Conservation (phyloP, 177 flowering plant species). For the Vitis hybrid region DNA sequence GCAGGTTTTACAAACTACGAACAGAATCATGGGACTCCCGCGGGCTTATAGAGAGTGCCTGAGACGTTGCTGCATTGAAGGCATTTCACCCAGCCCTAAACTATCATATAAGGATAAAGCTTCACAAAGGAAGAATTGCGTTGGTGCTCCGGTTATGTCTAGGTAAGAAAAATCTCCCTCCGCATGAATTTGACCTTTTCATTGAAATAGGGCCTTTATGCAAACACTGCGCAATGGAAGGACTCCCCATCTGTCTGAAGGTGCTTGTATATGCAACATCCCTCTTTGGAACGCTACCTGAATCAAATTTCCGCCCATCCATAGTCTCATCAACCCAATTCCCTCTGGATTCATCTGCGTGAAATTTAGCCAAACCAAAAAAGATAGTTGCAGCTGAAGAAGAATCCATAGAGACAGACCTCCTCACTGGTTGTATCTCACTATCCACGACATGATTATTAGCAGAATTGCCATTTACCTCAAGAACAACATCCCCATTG, state of each 20-base stretch:
- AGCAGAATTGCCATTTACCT: not conserved
- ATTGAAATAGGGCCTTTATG: slow-evolving; percentile 15
- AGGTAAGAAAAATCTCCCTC: slow-evolving; percentile 17
- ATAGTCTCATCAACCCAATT: not conserved
- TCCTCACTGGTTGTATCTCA: slow-evolving; percentile 3
- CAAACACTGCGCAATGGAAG: slow-evolving; percentile 10
- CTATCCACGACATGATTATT: not conserved
- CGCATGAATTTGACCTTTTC: slow-evolving; percentile 23
- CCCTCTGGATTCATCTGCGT: slow-evolving; percentile 3
- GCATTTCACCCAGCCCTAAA: no score
- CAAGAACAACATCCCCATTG: slow-evolving; percentile 6
- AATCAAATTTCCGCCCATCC: not conserved
- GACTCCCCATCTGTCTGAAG: not conserved
- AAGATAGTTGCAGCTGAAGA: not conserved
- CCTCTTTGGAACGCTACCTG: not conserved
- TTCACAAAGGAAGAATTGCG: slow-evolving; percentile 14
- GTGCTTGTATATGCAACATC: slow-evolving; percentile 1
- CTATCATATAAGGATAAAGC: not conserved
- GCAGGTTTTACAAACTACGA: no score
- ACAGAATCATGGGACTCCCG: not conserved
- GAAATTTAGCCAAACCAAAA: not conserved
- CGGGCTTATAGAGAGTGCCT: no score
- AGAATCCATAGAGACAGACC: slow-evolving; percentile 26
- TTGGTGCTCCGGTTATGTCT: slow-evolving; percentile 8
- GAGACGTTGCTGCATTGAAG: no score